Percentiles rank a stretch among this genome's conserved stretches.
Evolutionary conservation across 352 stramenopile genomes (phyloP).

Genomic region (Phytophthora citricola): DNA sequence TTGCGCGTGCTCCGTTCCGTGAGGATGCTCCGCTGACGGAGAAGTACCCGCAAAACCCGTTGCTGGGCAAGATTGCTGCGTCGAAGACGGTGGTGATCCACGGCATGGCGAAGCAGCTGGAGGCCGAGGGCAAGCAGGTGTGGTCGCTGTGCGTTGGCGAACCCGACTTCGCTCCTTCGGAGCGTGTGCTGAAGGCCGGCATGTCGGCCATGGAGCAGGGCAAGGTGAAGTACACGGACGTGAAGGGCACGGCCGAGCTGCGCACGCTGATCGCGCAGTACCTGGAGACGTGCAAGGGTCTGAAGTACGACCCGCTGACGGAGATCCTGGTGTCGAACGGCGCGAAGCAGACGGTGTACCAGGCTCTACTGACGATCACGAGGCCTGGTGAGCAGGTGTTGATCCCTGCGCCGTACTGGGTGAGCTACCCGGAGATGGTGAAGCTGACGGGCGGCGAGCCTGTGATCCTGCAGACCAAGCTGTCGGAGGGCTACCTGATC

Average conservation of each 20-base stretch:
- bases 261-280: constrained; percentile 91
- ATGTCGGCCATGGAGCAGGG: constrained; percentile 66
- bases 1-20: constrained; percentile 4
- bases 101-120: constrained; percentile 95
- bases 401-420: constrained; percentile 97
- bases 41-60: constrained; percentile 73
- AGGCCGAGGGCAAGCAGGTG: constrained; percentile 93
- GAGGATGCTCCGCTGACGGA: constrained; percentile 45
- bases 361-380: constrained; percentile 93
- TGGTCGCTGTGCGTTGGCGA: constrained; percentile 94
- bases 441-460: constrained; percentile 89
- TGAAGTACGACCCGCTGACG: constrained; percentile 87
- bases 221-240: constrained; percentile 92
- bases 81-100: constrained; percentile 70
- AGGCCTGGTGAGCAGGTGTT: constrained; percentile 94
- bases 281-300: constrained; percentile 89
- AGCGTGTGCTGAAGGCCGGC: constrained; percentile 92
- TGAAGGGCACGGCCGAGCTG: constrained; percentile 89
- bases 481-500: constrained; percentile 73
- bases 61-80: constrained; percentile 86
- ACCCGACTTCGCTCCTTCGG: constrained; percentile 94
- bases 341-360: constrained; percentile 95
- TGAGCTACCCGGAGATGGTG: constrained; percentile 98
- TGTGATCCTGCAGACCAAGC: constrained; percentile 92
- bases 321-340: constrained; percentile 97